Evolutionary conservation across 2,329 filamentous ascomycete species (phyloP), one percentile per base, ranked within the genome.

Genomic region (Chaetomiaceae sp.): DNA sequence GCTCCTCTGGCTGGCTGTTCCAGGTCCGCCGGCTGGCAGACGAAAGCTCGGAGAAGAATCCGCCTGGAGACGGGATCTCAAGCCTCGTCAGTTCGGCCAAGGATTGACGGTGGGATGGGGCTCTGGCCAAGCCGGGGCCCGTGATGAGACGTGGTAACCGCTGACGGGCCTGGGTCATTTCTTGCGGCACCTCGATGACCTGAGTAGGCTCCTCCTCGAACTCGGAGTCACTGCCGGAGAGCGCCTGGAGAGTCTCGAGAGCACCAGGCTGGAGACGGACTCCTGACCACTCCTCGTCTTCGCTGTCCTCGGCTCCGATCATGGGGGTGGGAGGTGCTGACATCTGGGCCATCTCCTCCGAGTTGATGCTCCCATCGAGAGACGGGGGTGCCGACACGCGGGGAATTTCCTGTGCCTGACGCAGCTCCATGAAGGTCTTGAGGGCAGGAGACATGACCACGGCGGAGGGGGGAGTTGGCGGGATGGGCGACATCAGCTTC

Each of bases 51-150:
- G 88, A 88, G 69, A 96, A 96, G 75, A 96, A 96, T 1, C 87
- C 89, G 21, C 89, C 86, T 0, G 92, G 92, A 0, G 92, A 96
- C 5, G 91, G 92, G 30, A 97, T 90, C 21, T 91, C 91, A 17
- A 96, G 78, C 53, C 81, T 83, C 17, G 87, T 91, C 55, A 96
- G 77, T 34, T 85, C 87, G 50, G 85, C 84, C 13, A 83, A 74
- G 13, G 84, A 85, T 50, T 76, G 69, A 51, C 75, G 76, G 38
- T 81, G 79, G 9, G 79, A 70, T 0, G 74, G 68, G 13, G 69
- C 66, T 14, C 66, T 61, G 31, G 66, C 57, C 9, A 66, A 14
- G 10, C 37, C 57, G 39, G 27, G 35, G 64, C 59, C 23, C 40
- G 77, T 79, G 56, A 77, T 70, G 57, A 78, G 69, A 56, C 66